Evolutionary conservation across 1,284 basidiomycete genomes (phyloP).

Genomic region (Gastroboletus turbinatus): DNA sequence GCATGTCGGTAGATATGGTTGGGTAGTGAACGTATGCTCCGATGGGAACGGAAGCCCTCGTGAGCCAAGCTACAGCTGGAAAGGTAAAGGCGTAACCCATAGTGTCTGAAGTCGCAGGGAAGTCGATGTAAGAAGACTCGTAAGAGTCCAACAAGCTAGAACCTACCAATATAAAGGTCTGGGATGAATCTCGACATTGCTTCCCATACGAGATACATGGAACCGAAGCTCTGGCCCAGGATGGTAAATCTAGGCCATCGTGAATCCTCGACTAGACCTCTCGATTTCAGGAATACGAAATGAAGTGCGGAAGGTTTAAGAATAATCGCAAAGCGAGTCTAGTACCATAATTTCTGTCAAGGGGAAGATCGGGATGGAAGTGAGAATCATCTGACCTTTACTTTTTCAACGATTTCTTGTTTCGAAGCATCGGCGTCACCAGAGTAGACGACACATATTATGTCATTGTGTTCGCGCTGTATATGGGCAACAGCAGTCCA

Average conservation of each 20-base stretch:
- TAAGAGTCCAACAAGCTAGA: neutral
- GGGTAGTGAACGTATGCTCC: conserved; percentile 97
- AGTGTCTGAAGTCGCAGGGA: conserved; percentile 64
- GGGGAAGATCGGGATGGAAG: neutral
- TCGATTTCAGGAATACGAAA: conserved; percentile 76
- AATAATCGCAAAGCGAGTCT: conserved; percentile 84
- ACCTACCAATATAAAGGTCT: conserved; percentile 86
- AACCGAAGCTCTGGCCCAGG: conserved; percentile 88
- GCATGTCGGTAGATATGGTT: conserved; percentile 94
- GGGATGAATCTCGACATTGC: conserved; percentile 75
- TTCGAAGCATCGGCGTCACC: conserved; percentile 84
- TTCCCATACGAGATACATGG: conserved; percentile 81
- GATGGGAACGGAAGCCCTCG: conserved; percentile 58
- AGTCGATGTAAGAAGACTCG: conserved; percentile 1
- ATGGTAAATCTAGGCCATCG: conserved; percentile 90
- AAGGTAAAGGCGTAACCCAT: conserved; percentile 98
- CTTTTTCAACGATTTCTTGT: conserved; percentile 79
- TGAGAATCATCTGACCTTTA: conserved; percentile 55
- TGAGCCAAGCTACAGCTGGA: conserved; percentile 68
- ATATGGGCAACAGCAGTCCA: conserved; percentile 88
- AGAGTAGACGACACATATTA: conserved; percentile 87
- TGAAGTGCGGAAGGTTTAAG: conserved; percentile 65
- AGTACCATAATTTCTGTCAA: neutral
- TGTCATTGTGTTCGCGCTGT: conserved; percentile 69
- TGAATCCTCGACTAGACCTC: conserved; percentile 77